Conservation (phyloP, 1,284 basidiomycete genomes). For the Boletellus dicymbophilus region DNA sequence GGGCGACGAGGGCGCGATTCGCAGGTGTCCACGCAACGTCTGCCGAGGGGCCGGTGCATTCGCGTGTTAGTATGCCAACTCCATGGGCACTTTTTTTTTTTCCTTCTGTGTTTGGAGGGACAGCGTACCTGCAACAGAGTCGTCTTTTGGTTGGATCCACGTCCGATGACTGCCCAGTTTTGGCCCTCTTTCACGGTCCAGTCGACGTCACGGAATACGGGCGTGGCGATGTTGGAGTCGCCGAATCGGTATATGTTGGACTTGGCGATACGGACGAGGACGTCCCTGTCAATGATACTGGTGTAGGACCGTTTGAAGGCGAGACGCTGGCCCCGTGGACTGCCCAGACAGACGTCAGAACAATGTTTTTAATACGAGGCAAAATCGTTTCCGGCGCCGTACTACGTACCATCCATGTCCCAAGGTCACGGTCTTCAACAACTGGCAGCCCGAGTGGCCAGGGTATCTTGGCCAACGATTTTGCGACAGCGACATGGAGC, state of each 20-base stretch:
- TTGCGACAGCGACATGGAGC: slow-evolving; percentile 6
- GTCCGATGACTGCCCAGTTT: slow-evolving; percentile 73
- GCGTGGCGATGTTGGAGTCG: slow-evolving; percentile 41
- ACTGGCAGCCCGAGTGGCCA: slow-evolving; percentile 7
- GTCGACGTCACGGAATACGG: slow-evolving; percentile 53
- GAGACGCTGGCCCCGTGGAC: not conserved
- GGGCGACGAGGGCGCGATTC: slow-evolving; percentile 62
- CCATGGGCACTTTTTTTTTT: too few relatives aligned
- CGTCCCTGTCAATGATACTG: not conserved
- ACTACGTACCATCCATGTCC: slow-evolving; percentile 4
- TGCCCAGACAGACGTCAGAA: too few relatives aligned
- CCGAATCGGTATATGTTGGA: slow-evolving; percentile 55
- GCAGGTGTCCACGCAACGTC: slow-evolving; percentile 70
- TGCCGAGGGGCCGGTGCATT: too few relatives aligned
- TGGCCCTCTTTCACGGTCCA: slow-evolving; percentile 66
- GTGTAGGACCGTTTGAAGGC: slow-evolving; percentile 8
- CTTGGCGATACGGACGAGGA: slow-evolving; percentile 43
- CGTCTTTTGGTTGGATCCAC: slow-evolving; percentile 52
- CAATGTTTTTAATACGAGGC: too few relatives aligned
- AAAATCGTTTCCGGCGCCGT: too few relatives aligned
- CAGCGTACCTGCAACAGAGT: slow-evolving; percentile 57
- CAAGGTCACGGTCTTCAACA: too few relatives aligned
- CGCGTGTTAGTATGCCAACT: too few relatives aligned
- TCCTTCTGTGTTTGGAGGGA: too few relatives aligned
- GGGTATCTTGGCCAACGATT: slow-evolving; percentile 1